Evolutionary conservation across 805 yeast species (phyloP).

Genomic region (Kluyveromyces wickerhamii): DNA sequence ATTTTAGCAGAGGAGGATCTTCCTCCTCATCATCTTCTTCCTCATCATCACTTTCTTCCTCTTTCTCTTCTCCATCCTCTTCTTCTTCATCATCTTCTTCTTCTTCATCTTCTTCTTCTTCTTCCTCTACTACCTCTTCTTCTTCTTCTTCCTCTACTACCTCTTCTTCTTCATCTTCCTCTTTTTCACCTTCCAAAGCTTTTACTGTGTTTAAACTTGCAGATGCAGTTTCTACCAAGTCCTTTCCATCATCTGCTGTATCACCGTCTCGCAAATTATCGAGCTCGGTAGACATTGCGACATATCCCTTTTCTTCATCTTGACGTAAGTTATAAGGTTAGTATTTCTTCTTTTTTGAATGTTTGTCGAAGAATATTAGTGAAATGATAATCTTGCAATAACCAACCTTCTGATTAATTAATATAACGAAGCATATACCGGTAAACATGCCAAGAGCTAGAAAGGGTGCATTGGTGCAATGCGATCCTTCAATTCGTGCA

Average conservation of each 20-base stretch:
- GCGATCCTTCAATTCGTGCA: conserved; percentile 92
- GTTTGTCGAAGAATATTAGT: no score
- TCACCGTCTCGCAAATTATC: no score
- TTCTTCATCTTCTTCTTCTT: conserved; percentile 17
- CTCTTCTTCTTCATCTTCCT: conserved; percentile 14
- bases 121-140: conserved; percentile 13
- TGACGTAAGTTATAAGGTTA: no score
- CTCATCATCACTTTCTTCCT: conserved; percentile 30
- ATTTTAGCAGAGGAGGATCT: conserved; percentile 68
- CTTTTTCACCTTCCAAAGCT: conserved; percentile 13
- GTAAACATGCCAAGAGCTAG: conserved; percentile 52
- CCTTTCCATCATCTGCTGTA: not conserved
- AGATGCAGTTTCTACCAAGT: no score
- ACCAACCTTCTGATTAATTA: no score
- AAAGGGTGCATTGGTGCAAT: conserved; percentile 45
- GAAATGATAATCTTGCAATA: no score
- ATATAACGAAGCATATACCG: no score
- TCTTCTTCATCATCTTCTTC: conserved; percentile 24
- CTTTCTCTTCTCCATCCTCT: conserved; percentile 25
- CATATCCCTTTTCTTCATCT: no score
- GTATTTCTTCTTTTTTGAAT: no score
- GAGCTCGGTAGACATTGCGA: no score
- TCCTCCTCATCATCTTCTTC: conserved; percentile 40
- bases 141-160: conserved; percentile 11
- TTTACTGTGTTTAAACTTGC: no score